These are phyloP conservation scores for Pachyrhizus erosus DNA, from an alignment of 306 rosid genomes.

Conservation along the genomic window DNA sequence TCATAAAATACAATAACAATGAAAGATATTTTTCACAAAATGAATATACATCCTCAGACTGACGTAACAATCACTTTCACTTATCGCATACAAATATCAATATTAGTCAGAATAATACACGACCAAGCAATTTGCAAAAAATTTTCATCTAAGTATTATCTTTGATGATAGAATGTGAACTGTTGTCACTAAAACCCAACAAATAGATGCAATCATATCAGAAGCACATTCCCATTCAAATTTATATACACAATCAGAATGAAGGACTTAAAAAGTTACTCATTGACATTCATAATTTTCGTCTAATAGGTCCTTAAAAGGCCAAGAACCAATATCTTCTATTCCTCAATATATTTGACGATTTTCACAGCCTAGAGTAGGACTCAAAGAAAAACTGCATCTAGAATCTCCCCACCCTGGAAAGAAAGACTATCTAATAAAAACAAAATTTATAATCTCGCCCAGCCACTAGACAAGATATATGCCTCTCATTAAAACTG, in stretches of 20 bases:
- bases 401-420: constrained; percentile 20
- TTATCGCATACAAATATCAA: background rate
- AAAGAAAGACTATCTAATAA: background rate
- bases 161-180: background rate
- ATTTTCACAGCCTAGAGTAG: constrained; percentile 20
- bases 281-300: background rate
- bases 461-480: background rate
- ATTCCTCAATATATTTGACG: background rate
- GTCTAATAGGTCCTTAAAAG: background rate
- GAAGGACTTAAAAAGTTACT: no score
- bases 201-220: constrained; percentile 22
- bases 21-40: constrained; percentile 20
- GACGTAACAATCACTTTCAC: constrained; percentile 3
- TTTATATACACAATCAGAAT: background rate
- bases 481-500: constrained; percentile 31
- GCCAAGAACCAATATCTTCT: constrained; percentile 9
- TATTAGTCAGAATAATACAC: background rate
- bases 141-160: constrained; percentile 16
- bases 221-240: constrained; percentile 6
- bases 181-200: constrained; percentile 18
- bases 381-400: constrained; percentile 12
- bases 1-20: constrained; percentile 19
- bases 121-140: background rate
- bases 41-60: constrained; percentile 8
- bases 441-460: constrained; percentile 6